These are phyloP conservation scores for Sporisorium exsertum DNA, from an alignment of 1,284 basidiomycete species.

Conservation along the genomic window DNA sequence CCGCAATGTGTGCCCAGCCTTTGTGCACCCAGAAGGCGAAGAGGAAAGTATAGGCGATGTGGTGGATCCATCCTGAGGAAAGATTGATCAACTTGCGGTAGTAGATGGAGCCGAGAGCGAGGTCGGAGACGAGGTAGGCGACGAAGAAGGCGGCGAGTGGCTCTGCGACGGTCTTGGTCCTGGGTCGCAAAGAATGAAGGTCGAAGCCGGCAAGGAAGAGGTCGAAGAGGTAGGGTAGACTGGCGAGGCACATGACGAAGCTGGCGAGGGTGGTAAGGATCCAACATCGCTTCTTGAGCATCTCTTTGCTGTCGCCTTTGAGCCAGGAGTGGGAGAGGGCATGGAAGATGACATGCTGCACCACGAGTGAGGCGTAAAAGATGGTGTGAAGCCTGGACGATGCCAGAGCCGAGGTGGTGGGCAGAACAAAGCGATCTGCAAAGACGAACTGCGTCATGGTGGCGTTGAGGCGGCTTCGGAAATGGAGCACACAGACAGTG, in stretches of 20 bases:
- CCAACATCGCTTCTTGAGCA: constrained; percentile 66
- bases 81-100: constrained; percentile 67
- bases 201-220: constrained; percentile 58
- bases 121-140: constrained; percentile 64
- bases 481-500: too few relatives aligned
- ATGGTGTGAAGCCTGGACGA: constrained; percentile 36
- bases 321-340: constrained; percentile 52
- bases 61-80: constrained; percentile 66
- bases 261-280: constrained; percentile 67
- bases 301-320: constrained; percentile 48
- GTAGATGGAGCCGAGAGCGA: constrained; percentile 62
- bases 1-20: constrained; percentile 62
- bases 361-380: constrained; percentile 53
- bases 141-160: constrained; percentile 63
- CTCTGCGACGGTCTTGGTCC: constrained; percentile 54
- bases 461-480: not conserved
- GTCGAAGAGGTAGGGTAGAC: constrained; percentile 62
- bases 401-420: constrained; percentile 30
- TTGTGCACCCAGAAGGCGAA: constrained; percentile 59
- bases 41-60: constrained; percentile 62
- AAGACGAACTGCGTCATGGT: constrained; percentile 45
- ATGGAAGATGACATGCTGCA: constrained; percentile 63
- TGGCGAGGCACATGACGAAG: constrained; percentile 58
- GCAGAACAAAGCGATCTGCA: constrained; percentile 43
- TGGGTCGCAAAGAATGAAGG: constrained; percentile 48